Percentiles rank a stretch among this genome's conserved stretches.
Conservation (phyloP, 2,329 filamentous ascomycete species). For the Cladophialophora carrionii region DNA sequence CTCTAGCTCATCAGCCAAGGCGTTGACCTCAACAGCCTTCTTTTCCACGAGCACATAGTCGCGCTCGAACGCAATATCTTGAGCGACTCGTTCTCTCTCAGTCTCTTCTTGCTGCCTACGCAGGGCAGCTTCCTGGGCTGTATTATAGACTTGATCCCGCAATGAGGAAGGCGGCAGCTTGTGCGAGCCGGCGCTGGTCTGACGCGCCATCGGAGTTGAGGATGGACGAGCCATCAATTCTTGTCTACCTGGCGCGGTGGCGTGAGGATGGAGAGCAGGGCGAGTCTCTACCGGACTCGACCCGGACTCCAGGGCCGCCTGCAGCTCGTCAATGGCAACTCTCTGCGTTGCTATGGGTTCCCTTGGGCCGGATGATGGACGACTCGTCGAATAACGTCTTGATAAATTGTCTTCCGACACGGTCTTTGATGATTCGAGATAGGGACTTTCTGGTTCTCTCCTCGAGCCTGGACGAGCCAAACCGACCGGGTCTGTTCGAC, state of each 20-base stretch:
- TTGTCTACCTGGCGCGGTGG: constrained; percentile 49
- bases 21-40: constrained; percentile 92
- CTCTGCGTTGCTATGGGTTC: constrained; percentile 24
- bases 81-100: constrained; percentile 68
- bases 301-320: constrained; percentile 36
- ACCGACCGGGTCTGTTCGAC: constrained; percentile 34
- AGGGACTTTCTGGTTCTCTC: constrained; percentile 36
- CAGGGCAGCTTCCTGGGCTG: constrained; percentile 42
- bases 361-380: constrained; percentile 33
- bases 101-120: constrained; percentile 46
- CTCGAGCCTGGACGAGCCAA: constrained; percentile 30
- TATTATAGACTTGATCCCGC: constrained; percentile 52
- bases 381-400: constrained; percentile 27
- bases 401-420: constrained; percentile 28
- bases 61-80: constrained; percentile 86
- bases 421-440: constrained; percentile 29
- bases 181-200: constrained; percentile 54
- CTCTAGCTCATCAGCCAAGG: constrained; percentile 91
- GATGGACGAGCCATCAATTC: constrained; percentile 45
- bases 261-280: constrained; percentile 43
- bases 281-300: constrained; percentile 38
- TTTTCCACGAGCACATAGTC: constrained; percentile 98
- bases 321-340: constrained; percentile 23
- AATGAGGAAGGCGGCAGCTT: constrained; percentile 49
- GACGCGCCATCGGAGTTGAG: constrained; percentile 61